Evolutionary conservation across 345 rosid genomes (phyloP), one percentile per base, ranked within the genome.

Genomic region (Pugionium cornutum): DNA sequence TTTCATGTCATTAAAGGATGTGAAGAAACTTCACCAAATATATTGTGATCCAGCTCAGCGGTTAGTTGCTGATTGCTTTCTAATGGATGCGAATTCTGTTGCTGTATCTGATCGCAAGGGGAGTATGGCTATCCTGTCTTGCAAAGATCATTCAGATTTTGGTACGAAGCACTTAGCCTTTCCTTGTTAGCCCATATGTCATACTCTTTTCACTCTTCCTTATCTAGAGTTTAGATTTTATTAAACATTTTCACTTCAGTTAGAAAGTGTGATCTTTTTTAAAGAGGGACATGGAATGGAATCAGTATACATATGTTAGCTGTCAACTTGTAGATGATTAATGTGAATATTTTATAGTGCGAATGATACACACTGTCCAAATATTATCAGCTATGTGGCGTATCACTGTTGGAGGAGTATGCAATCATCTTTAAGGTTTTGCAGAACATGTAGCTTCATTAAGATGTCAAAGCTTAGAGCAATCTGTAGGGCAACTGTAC

Each of bases 101-200:
- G 85, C 86, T 67, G 97, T 90, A 79, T 90, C 99, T 54, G 99
- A 94, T 73, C 90, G 99, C 48, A 90, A 90, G 78, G 99, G 97
- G 73, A 85, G 95, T 83, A 80, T 94, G 74, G 88, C 92, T 67
- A 80, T 94, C 64, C 69, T 94, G 61, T 90, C 99, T 58, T 82
- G 87, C 78, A 80, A 91, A 39, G 91, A 82, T 70, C 85, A 72
- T 62, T 54, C 72, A 64, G 95, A 88, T 75, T 55, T 67, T 62
- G 83, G 97, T 87, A 67, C 28, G 53, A 37, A 67, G 7, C 53
- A 47, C 48, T 11, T 74, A 1, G 6, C 64, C 57, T 67, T 55
- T 53, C 26, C 56, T 51, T 6, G 29, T 36, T 29, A 10, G 46
- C 46, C 64, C 46, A 40, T 32, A 64, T 48, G 40, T 53, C 29